phyloP scores from a whole-genome alignment of 139 green algal species.

The Micromonas commoda region DNA sequence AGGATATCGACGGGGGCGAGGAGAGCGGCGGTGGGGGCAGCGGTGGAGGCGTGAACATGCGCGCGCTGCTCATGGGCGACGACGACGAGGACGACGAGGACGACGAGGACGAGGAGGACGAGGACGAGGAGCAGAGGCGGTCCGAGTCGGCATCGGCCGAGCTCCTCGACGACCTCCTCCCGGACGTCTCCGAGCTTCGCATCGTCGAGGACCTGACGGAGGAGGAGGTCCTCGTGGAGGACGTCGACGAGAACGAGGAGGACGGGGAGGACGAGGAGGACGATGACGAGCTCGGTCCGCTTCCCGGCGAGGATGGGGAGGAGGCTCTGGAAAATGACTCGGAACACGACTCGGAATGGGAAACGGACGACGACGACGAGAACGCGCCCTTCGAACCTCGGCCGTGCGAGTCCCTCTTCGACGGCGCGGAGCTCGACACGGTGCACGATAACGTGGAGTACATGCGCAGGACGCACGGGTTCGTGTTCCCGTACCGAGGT shows the following conservation, averaged over 20 bases:
- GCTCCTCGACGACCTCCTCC: neutral
- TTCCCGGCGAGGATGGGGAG: neutral
- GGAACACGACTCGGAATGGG: neutral
- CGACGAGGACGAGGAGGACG: neutral
- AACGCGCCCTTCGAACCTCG: neutral
- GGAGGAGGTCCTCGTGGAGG: neutral
- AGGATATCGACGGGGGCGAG: too few relatives aligned
- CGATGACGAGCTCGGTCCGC: neutral
- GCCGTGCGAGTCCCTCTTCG: neutral
- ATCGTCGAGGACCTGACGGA: neutral
- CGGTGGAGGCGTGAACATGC: too few relatives aligned
- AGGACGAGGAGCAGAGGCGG: neutral
- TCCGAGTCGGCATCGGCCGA: neutral
- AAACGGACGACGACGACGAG: neutral
- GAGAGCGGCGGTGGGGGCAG: too few relatives aligned
- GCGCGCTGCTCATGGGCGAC: too few relatives aligned
- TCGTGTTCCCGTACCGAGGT: neutral
- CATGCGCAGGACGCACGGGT: neutral
- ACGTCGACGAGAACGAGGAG: neutral
- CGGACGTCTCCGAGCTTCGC: neutral
- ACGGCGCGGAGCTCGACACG: neutral
- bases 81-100: neutral
- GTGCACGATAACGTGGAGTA: neutral
- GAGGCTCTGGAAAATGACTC: too few relatives aligned
- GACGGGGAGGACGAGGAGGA: neutral